A percentile compares a stretch with the other conserved stretches of the same genome.
phyloP scores from a whole-genome alignment of 2,329 filamentous ascomycete species.

The Talaromyces amestolkiae region DNA sequence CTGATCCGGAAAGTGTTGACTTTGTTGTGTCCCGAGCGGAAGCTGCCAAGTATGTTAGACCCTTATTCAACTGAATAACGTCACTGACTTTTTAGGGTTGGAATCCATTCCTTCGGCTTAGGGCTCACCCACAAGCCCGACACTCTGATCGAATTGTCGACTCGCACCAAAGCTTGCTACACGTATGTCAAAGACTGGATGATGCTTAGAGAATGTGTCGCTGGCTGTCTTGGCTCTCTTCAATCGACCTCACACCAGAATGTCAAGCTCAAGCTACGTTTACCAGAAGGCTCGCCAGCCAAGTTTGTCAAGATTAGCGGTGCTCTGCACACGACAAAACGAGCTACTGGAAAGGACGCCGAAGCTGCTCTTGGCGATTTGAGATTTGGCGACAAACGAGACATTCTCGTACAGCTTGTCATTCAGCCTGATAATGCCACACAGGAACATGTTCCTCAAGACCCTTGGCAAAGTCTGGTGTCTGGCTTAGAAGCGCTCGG shows the following conservation, averaged over 20 bases:
- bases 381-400: constrained; percentile 87
- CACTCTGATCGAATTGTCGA: constrained; percentile 96
- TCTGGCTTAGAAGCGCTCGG: constrained; percentile 92
- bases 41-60: constrained; percentile 74
- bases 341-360: constrained; percentile 88
- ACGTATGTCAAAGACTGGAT: constrained; percentile 99
- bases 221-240: constrained; percentile 85
- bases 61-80: neutral
- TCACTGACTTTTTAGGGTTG: constrained; percentile 59
- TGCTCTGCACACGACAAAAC: constrained; percentile 91
- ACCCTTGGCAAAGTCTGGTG: constrained; percentile 96
- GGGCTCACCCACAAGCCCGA: constrained; percentile 97
- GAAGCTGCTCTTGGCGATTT: constrained; percentile 90
- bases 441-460: constrained; percentile 82
- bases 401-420: constrained; percentile 89
- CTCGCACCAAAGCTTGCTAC: constrained; percentile 92
- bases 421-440: constrained; percentile 81
- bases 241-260: constrained; percentile 98
- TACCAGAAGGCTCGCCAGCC: constrained; percentile 93
- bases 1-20: constrained; percentile 91
- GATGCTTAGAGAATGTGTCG: constrained; percentile 96
- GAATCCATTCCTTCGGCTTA: constrained; percentile 93
- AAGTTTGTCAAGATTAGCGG: constrained; percentile 99
- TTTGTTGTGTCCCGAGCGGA: constrained; percentile 96
- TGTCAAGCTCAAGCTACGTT: constrained; percentile 87